Conservation (phyloP, 768 basidiomycete species). For the Sutorius australiensis region DNA sequence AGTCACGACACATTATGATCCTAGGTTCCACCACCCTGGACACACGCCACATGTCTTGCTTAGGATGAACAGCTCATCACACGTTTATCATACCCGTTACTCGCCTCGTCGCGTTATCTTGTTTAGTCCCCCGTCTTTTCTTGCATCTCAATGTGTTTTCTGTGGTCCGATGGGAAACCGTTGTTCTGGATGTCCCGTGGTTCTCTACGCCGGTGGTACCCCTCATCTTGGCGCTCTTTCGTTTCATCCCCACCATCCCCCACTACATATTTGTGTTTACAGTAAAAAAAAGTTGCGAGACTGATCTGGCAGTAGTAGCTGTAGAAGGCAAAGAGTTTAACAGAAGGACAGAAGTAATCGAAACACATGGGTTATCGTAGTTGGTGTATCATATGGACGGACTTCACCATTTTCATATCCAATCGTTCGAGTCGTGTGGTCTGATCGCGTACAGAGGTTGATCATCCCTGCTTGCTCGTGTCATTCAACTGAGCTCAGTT, state of each 20-base stretch:
- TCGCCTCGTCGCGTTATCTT: conserved; percentile 28
- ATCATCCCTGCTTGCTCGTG: background rate
- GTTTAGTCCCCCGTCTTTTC: conserved; percentile 22
- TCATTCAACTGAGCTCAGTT: background rate
- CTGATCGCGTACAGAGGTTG: background rate
- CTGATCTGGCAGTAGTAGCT: conserved; percentile 27
- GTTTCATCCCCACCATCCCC: conserved; percentile 4
- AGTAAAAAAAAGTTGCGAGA: conserved; percentile 19
- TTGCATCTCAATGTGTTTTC: conserved; percentile 23
- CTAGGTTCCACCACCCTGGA: conserved; percentile 13
- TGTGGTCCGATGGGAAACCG: conserved; percentile 19
- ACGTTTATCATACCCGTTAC: conserved; percentile 31
- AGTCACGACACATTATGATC: conserved; percentile 25
- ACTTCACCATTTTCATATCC: conserved; percentile 1
- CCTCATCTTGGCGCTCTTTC: conserved; percentile 8
- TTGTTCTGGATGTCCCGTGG: conserved; percentile 17
- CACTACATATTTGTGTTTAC: conserved; percentile 21
- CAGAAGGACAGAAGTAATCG: conserved; percentile 33
- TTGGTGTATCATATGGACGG: conserved; percentile 30
- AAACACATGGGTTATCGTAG: conserved; percentile 27
- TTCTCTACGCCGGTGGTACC: conserved; percentile 16
- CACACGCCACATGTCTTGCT: conserved; percentile 28
- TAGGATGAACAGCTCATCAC: conserved; percentile 26
- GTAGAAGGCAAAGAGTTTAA: conserved; percentile 23
- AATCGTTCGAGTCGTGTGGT: background rate